Base-by-base conservation (phyloP, 495 filamentous ascomycete species). In the Thozetella sp. region DNA sequence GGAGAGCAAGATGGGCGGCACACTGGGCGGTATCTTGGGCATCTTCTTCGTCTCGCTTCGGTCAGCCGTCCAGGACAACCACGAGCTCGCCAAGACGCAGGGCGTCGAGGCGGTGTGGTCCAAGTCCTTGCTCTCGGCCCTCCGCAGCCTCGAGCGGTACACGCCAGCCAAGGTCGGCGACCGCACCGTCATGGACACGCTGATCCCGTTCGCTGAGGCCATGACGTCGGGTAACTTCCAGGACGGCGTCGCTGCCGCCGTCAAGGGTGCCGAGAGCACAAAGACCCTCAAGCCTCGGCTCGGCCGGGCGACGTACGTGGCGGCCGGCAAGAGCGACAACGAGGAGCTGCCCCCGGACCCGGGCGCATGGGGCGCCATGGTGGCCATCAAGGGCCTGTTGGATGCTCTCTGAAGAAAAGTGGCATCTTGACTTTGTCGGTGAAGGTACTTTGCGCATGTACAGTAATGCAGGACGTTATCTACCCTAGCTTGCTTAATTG, bases 301-400 rank as follows among this genome's bases (percentile, higher is more conserved):
- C 57, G 85, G 85, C 0, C 72, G 85, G 43, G 85, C 85, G 20
- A 85, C 82, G 1, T 88, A 88, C 68, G 77, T 87, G 15, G 84
- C 81, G 1, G 81, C 72, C 0, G 75, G 72, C 1, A 64, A 67
- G 12, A 76, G 71, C 24, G 73, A 65, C 54, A 73, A 75, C 57
- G 72, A 72, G 58, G 76, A 80, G 25, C 56, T 81, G 50, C 77
- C 78, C 15, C 85, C 84, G 2, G 85, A 88, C 63, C 85, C 85
- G 9, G 85, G 85, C 34, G 85, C 85, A 10, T 87, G 81, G 81
- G 85, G 84, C 1, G 80, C 80, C 23, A 85, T 83, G 75, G 81
- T 86, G 3, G 84, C 77, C 56, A 79, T 88, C 57, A 72, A 72
- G 63, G 85, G 84, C 0, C 61, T 87, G 56, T 64, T 67, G 56